Evolutionary conservation across 2,329 filamentous ascomycete genomes (phyloP).

Genomic region (Fusarium liriodendri): DNA sequence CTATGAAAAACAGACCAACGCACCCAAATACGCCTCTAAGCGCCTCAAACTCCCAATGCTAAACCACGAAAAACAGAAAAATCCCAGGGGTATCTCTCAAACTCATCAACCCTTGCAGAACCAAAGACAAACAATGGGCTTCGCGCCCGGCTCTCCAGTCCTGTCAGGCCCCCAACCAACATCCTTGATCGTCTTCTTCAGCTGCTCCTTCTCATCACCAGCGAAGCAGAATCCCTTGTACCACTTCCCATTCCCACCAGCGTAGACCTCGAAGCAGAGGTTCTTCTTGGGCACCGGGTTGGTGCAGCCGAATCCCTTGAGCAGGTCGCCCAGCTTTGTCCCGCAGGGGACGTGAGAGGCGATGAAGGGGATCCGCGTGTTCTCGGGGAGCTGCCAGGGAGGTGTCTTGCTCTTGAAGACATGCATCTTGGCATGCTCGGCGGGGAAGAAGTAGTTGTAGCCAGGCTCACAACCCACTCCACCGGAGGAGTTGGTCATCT

Average conservation of each 20-base stretch:
- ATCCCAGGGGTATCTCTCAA: neutral
- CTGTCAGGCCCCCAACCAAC: slow-evolving; percentile 69
- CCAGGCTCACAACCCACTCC: slow-evolving; percentile 70
- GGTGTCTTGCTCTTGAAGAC: slow-evolving; percentile 63
- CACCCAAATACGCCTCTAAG: neutral
- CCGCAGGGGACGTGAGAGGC: slow-evolving; percentile 64
- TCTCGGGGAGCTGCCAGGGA: slow-evolving; percentile 64
- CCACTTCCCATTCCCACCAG: slow-evolving; percentile 69
- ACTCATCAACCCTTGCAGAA: slow-evolving; percentile 61
- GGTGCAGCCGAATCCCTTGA: slow-evolving; percentile 68
- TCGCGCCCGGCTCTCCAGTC: slow-evolving; percentile 59
- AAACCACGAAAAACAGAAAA: neutral
- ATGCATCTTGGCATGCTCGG: slow-evolving; percentile 69
- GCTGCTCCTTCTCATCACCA: slow-evolving; percentile 60
- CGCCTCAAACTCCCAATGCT: neutral
- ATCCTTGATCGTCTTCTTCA: slow-evolving; percentile 63
- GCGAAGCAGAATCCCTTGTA: slow-evolving; percentile 64
- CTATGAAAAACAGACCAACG: neutral
- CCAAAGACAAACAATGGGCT: slow-evolving; percentile 70
- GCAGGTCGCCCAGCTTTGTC: slow-evolving; percentile 65
- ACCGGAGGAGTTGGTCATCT: slow-evolving; percentile 68
- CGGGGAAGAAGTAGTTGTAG: slow-evolving; percentile 72
- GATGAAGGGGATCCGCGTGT: slow-evolving; percentile 57
- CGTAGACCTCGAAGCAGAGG: slow-evolving; percentile 65
- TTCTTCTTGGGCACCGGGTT: slow-evolving; percentile 66